Evolutionary conservation across 495 filamentous ascomycete species (phyloP).

Genomic region (Umbilicaria muhlenbergii): DNA sequence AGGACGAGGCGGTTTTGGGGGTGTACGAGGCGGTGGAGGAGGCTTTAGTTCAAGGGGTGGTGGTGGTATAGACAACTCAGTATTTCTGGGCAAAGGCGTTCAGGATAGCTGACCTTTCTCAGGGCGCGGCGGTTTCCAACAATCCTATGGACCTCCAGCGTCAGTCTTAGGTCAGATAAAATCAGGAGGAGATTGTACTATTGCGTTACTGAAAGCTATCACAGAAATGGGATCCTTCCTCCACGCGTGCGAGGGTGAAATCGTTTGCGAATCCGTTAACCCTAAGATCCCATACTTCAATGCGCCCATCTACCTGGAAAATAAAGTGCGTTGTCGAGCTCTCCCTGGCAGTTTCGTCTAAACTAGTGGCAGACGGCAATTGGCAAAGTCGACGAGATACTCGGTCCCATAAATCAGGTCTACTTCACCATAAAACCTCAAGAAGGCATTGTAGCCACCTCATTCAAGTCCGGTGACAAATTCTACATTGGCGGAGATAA

Average conservation of each 20-base stretch:
- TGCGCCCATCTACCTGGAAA: constrained; percentile 94
- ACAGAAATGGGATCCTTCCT: constrained; percentile 84
- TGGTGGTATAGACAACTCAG: constrained; percentile 21
- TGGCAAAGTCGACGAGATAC: constrained; percentile 47
- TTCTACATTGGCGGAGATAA: constrained; percentile 93
- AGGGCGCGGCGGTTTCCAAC: constrained; percentile 49
- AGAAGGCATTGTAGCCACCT: constrained; percentile 85
- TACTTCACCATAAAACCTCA: constrained; percentile 96
- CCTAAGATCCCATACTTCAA: constrained; percentile 98
- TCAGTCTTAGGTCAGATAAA: constrained; percentile 41
- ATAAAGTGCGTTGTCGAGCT: constrained; percentile 48
- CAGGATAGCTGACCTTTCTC: constrained; percentile 5
- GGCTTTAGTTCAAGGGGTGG: constrained; percentile 24
- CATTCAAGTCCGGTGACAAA: constrained; percentile 92
- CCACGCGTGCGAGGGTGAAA: constrained; percentile 90
- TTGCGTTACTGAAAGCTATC: constrained; percentile 13
- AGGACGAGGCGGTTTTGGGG: constrained; percentile 27
- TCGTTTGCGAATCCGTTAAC: constrained; percentile 87
- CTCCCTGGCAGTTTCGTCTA: background rate
- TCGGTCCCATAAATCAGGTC: constrained; percentile 89
- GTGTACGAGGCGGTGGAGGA: constrained; percentile 36
- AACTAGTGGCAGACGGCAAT: constrained; percentile 30
- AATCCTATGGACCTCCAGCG: constrained; percentile 49
- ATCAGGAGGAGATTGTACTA: background rate
- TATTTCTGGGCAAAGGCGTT: constrained; percentile 8